A percentile compares a stretch with the other conserved stretches of the same genome.
Evolutionary conservation across 345 rosid genomes (phyloP).

Genomic region (Trapa bicornis): DNA sequence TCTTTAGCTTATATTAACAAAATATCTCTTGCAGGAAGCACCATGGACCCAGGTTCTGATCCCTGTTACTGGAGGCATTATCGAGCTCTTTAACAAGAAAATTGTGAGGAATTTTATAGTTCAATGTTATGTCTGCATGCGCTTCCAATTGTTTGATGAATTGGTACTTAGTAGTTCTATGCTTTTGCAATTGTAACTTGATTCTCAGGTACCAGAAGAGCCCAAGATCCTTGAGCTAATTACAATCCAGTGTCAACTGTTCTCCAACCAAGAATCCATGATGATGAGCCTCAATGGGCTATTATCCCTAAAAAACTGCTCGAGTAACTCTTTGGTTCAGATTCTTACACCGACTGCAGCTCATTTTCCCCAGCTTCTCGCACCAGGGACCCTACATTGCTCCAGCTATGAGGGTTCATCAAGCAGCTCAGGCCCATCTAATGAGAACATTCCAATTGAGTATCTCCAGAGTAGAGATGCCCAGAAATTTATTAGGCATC

Average conservation of each 20-base stretch:
- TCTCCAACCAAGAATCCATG: constrained; percentile 16
- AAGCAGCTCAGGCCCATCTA: constrained; percentile 30
- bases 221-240: constrained; percentile 39
- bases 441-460: constrained; percentile 12
- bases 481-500: constrained; percentile 14
- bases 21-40: constrained; percentile 27
- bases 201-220: constrained; percentile 48
- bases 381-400: constrained; percentile 9
- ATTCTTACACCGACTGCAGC: constrained; percentile 11
- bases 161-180: background rate
- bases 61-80: constrained; percentile 60
- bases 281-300: constrained; percentile 9
- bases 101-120: constrained; percentile 29
- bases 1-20: background rate
- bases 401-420: constrained; percentile 40
- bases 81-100: constrained; percentile 60
- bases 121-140: background rate
- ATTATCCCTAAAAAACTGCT: constrained; percentile 11
- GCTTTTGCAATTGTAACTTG: constrained; percentile 3
- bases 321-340: constrained; percentile 10
- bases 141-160: background rate
- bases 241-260: constrained; percentile 24
- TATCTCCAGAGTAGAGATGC: constrained; percentile 7
- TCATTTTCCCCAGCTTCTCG: constrained; percentile 13
- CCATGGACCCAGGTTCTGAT: constrained; percentile 53